phyloP scores from a whole-genome alignment of 2,329 filamentous ascomycete genomes.

The Alternaria postmessia region DNA sequence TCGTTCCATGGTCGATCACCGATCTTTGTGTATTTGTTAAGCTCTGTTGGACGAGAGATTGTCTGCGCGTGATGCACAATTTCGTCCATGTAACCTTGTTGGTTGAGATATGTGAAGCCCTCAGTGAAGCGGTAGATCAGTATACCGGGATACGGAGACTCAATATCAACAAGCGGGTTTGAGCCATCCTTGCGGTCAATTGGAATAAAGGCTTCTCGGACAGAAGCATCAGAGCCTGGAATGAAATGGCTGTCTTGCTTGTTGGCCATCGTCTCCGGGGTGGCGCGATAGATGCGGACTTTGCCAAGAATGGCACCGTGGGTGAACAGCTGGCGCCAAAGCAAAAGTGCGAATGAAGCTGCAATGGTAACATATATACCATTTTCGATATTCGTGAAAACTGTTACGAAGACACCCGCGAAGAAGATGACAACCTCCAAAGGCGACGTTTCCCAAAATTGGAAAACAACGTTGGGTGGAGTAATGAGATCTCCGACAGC shows the following conservation, averaged over 20 bases:
- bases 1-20: slow-evolving; percentile 91
- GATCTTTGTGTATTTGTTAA: slow-evolving; percentile 65
- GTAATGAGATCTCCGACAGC: slow-evolving; percentile 94
- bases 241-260: slow-evolving; percentile 30
- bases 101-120: slow-evolving; percentile 96
- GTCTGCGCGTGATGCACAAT: slow-evolving; percentile 55
- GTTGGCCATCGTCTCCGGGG: slow-evolving; percentile 76
- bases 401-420: slow-evolving; percentile 85
- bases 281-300: slow-evolving; percentile 83
- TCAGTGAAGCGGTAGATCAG: slow-evolving; percentile 97
- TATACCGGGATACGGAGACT: slow-evolving; percentile 85
- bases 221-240: slow-evolving; percentile 11
- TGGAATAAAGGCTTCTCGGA: slow-evolving; percentile 64
- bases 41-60: slow-evolving; percentile 78
- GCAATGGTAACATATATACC: slow-evolving; percentile 89
- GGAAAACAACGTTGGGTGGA: slow-evolving; percentile 87
- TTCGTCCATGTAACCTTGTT: slow-evolving; percentile 85
- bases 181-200: slow-evolving; percentile 88
- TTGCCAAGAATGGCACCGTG: slow-evolving; percentile 79
- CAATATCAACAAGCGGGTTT: slow-evolving; percentile 82
- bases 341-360: slow-evolving; percentile 76
- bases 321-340: slow-evolving; percentile 85
- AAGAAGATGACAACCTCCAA: slow-evolving; percentile 94
- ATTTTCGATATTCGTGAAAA: slow-evolving; percentile 89
- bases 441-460: slow-evolving; percentile 94